Percentiles rank a stretch among this genome's conserved stretches.
Evolutionary conservation across 2,329 filamentous ascomycete species (phyloP).

Genomic region (Scedosporium dehoogii): DNA sequence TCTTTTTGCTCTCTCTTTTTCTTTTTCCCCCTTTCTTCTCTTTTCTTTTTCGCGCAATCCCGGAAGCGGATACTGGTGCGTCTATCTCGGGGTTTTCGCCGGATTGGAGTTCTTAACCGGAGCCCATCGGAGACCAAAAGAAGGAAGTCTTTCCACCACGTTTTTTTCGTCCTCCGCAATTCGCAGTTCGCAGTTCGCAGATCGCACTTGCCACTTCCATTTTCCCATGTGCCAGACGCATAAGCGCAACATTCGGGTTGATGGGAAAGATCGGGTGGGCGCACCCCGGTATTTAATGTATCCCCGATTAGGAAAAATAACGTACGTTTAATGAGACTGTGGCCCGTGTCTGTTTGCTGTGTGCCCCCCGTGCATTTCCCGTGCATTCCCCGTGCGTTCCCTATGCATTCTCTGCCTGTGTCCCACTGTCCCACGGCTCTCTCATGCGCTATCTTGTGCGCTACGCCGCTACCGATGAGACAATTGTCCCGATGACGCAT

Average conservation of each 20-base stretch:
- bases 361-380: too few relatives aligned
- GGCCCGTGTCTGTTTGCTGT: too few relatives aligned
- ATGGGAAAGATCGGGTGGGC: background rate
- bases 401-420: too few relatives aligned
- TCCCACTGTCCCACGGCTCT: too few relatives aligned
- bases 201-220: too few relatives aligned
- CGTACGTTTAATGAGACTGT: too few relatives aligned
- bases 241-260: background rate
- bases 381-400: too few relatives aligned
- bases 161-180: background rate
- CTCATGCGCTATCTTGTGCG: too few relatives aligned
- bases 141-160: background rate
- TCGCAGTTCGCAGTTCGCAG: background rate
- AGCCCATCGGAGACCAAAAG: background rate
- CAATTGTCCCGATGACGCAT: constrained; percentile 1
- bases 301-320: background rate
- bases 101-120: background rate
- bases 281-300: background rate
- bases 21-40: background rate
- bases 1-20: background rate
- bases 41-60: background rate
- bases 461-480: background rate
- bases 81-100: background rate
- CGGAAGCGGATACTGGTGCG: background rate
- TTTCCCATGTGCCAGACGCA: background rate